phyloP scores from a whole-genome alignment of 176 grass and related monocot genomes.

The Echinochloa phyllopogon region DNA sequence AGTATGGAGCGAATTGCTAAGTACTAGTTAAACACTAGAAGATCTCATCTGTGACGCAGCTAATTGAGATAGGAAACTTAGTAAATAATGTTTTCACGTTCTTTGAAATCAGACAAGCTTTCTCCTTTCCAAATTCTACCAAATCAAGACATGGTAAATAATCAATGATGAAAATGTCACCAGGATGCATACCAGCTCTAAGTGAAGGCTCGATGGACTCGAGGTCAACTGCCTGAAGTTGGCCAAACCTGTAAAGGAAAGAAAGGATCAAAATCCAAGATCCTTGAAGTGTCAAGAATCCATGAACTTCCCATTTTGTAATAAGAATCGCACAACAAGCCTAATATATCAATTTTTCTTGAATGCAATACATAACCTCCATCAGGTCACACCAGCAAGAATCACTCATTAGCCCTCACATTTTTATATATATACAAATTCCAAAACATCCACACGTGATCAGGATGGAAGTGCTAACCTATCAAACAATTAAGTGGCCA shows the following conservation, averaged over 20 bases:
- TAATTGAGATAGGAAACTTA: background rate
- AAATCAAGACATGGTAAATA: background rate
- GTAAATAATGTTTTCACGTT: slow-evolving; percentile 10
- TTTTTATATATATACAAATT: background rate
- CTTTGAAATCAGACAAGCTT: background rate
- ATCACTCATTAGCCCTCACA: background rate
- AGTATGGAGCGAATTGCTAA: background rate
- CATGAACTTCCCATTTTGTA: slow-evolving; percentile 1
- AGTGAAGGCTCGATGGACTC: slow-evolving; percentile 81
- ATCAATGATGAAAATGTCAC: slow-evolving; percentile 29
- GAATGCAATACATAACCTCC: background rate
- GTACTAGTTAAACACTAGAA: slow-evolving; percentile 2
- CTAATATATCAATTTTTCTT: background rate
- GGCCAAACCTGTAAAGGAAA: slow-evolving; percentile 66
- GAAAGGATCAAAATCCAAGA: slow-evolving; percentile 6
- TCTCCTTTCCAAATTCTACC: background rate
- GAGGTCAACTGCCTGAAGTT: slow-evolving; percentile 79
- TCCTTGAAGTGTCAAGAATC: too few relatives aligned
- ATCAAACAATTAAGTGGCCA: background rate
- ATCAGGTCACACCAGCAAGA: background rate
- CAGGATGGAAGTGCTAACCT: background rate
- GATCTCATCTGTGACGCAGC: background rate
- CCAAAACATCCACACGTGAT: background rate
- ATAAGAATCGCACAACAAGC: slow-evolving; percentile 6
- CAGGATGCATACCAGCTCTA: slow-evolving; percentile 70